Percentiles rank a stretch among this genome's conserved stretches.
Evolutionary conservation across 202 grass and related monocot species (phyloP).

Genomic region (Schoenoplectus tabernaemontani): DNA sequence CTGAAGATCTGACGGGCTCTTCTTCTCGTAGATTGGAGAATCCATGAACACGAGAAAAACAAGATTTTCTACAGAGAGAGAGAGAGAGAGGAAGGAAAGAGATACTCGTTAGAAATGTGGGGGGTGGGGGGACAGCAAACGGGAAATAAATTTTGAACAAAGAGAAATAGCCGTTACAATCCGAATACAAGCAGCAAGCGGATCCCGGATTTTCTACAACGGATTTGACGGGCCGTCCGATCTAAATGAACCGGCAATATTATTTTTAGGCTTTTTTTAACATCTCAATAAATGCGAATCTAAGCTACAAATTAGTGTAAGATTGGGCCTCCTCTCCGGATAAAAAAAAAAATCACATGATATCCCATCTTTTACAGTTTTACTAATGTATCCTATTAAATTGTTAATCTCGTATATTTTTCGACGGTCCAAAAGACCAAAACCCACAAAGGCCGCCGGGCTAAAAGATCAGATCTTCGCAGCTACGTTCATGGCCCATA

Average conservation of each 20-base stretch:
- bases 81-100: not conserved
- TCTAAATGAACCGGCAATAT: not conserved
- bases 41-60: not conserved
- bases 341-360: too few relatives aligned
- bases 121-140: not conserved
- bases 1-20: conserved; percentile 9
- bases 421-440: not conserved
- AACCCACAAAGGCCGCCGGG: not conserved
- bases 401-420: too few relatives aligned
- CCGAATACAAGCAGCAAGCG: not conserved
- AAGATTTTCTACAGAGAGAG: not conserved
- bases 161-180: conserved; percentile 20
- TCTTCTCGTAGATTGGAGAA: conserved; percentile 15
- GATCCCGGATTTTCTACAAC: not conserved
- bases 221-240: not conserved
- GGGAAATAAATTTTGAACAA: conserved; percentile 7
- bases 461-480: not conserved
- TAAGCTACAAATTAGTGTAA: too few relatives aligned
- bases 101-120: not conserved
- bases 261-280: not conserved
- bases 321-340: too few relatives aligned
- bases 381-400: too few relatives aligned
- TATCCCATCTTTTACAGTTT: too few relatives aligned
- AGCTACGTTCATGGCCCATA: too few relatives aligned
- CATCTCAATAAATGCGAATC: not conserved